Percentiles rank a stretch among this genome's conserved stretches.
Evolutionary conservation across 345 rosid species (phyloP).

Genomic region (Bruguiera gymnorhiza): DNA sequence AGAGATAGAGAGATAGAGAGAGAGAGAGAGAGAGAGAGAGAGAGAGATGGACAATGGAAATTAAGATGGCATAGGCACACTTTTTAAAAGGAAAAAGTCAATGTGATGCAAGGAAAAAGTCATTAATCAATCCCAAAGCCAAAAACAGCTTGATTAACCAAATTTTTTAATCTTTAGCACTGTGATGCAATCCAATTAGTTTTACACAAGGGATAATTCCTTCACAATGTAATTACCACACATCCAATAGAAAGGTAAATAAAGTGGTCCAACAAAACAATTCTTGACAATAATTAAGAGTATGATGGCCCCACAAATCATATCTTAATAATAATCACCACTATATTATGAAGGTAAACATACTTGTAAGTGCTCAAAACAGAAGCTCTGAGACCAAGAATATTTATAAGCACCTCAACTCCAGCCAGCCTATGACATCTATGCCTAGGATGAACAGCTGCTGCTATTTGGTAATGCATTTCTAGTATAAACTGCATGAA

Average conservation of each 20-base stretch:
- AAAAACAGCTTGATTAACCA: too few relatives aligned
- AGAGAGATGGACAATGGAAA: neutral
- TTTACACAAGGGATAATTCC: too few relatives aligned
- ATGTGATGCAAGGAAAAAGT: too few relatives aligned
- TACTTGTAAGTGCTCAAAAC: slow-evolving; percentile 76
- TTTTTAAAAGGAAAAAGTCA: too few relatives aligned
- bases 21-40: slow-evolving; percentile 10
- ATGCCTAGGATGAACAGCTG: slow-evolving; percentile 79
- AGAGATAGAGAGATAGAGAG: neutral
- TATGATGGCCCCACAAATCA: neutral
- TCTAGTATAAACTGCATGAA: slow-evolving; percentile 70
- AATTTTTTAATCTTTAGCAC: too few relatives aligned
- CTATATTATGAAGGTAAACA: neutral
- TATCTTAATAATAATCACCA: neutral
- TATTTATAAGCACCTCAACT: slow-evolving; percentile 69
- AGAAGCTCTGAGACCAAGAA: slow-evolving; percentile 75
- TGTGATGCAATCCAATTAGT: too few relatives aligned
- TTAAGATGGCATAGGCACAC: neutral
- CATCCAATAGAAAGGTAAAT: too few relatives aligned
- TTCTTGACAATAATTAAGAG: too few relatives aligned
- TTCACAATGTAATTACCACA: too few relatives aligned
- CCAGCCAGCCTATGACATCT: slow-evolving; percentile 70
- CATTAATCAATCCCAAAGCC: too few relatives aligned
- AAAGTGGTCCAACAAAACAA: too few relatives aligned
- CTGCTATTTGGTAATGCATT: slow-evolving; percentile 71